Conservation (phyloP, 805 yeast genomes). For the Zygotorulaspora sp. region DNA sequence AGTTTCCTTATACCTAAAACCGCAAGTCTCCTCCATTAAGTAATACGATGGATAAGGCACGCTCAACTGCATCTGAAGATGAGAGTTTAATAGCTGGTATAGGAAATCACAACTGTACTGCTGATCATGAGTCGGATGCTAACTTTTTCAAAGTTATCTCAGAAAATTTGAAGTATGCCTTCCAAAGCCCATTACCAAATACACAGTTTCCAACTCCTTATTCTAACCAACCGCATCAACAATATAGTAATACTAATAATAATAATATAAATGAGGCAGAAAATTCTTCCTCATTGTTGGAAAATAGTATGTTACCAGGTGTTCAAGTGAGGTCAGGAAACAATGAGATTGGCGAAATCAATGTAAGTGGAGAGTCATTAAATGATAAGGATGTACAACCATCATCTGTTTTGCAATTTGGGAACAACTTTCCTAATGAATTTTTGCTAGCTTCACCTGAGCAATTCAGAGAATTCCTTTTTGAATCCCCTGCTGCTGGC, state of each 20-base stretch:
- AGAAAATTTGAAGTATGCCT: constrained; percentile 29
- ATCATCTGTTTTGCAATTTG: constrained; percentile 31
- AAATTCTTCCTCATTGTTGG: constrained; percentile 26
- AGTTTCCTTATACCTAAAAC: too few relatives aligned
- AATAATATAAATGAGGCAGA: constrained; percentile 6
- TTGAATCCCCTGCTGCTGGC: constrained; percentile 33
- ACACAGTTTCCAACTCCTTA: constrained; percentile 36
- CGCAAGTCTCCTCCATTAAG: too few relatives aligned
- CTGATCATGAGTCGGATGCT: constrained; percentile 24
- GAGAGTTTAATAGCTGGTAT: constrained; percentile 7
- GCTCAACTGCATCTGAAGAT: constrained; percentile 12
- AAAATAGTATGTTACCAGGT: constrained; percentile 26
- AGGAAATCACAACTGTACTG: constrained; percentile 5
- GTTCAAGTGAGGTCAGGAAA: constrained; percentile 7
- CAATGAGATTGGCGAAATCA: background rate
- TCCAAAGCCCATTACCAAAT: constrained; percentile 32
- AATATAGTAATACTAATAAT: constrained; percentile 6
- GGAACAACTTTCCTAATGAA: constrained; percentile 26
- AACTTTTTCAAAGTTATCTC: constrained; percentile 28
- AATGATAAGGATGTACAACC: constrained; percentile 35
- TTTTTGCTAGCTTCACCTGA: constrained; percentile 35
- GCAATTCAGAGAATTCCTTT: constrained; percentile 33
- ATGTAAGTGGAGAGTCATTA: constrained; percentile 19
- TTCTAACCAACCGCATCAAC: constrained; percentile 24
- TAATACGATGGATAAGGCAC: constrained; percentile 1